A percentile compares a stretch with the other conserved stretches of the same genome.
Evolutionary conservation across 805 yeast genomes (phyloP).

Genomic region (Candida awuae): DNA sequence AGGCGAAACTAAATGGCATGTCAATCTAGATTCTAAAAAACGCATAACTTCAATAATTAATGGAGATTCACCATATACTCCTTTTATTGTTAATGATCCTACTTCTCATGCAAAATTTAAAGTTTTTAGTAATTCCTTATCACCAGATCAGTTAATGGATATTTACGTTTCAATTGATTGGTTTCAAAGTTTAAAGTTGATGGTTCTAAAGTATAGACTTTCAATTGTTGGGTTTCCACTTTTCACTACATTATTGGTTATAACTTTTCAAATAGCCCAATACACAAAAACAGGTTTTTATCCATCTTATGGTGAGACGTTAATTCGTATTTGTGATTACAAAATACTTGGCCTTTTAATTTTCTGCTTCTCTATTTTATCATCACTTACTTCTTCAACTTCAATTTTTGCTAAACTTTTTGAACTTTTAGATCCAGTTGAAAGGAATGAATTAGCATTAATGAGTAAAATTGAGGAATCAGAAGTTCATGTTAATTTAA

Average conservation of each 20-base stretch:
- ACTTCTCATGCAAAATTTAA: slow-evolving; percentile 32
- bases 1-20: slow-evolving; percentile 76
- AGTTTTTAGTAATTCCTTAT: slow-evolving; percentile 38
- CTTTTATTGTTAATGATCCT: slow-evolving; percentile 21
- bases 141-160: slow-evolving; percentile 31
- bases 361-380: slow-evolving; percentile 29
- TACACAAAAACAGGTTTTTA: slow-evolving; percentile 34
- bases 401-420: slow-evolving; percentile 28
- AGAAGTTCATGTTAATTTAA: slow-evolving; percentile 41
- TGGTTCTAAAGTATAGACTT: slow-evolving; percentile 72
- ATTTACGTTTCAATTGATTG: slow-evolving; percentile 43
- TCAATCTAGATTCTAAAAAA: slow-evolving; percentile 37
- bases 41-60: slow-evolving; percentile 41
- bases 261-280: slow-evolving; percentile 46
- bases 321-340: slow-evolving; percentile 31
- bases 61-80: slow-evolving; percentile 54
- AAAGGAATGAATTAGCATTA: slow-evolving; percentile 38
- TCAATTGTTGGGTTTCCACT: slow-evolving; percentile 65
- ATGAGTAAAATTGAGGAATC: slow-evolving; percentile 32
- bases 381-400: slow-evolving; percentile 34
- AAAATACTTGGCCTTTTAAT: slow-evolving; percentile 23
- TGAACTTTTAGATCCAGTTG: slow-evolving; percentile 43
- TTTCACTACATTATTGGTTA: slow-evolving; percentile 43
- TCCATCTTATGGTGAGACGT: slow-evolving; percentile 39
- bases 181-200: slow-evolving; percentile 52